Base-by-base conservation (phyloP, 2,329 filamentous ascomycete species). In the Juglanconis oblonga region DNA sequence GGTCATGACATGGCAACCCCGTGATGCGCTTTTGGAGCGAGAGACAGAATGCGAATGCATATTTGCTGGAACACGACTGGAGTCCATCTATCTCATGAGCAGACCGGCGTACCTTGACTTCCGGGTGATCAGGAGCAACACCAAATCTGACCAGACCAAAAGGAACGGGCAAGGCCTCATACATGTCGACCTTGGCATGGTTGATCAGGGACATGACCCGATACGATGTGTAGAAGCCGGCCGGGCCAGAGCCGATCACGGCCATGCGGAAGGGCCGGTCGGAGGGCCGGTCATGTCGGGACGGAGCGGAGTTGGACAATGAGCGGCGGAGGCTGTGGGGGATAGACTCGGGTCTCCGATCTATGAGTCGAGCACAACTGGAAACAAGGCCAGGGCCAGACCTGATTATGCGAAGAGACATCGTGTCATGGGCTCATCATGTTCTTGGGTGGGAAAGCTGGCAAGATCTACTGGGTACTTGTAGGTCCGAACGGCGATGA, bases 91-190 rank as follows among this genome's bases (percentile, higher is more conserved):
- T 31, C 9, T 24, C 6, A 14, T 5, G 11, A 3, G 38, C 3
- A 32, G 11, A 33, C 9, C 4, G 44, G 29, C 33, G 62, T 77
- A 95, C 92, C 86, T 99, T 99, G 66, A 99, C 95, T 77, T 99
- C 94, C 0, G 95, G 94, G 75, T 99, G 95, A 72, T 99, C 95
- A 5, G 95, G 95, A n/a, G 95, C 96, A 61, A 99, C 95, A 8
- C 95, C 95, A 70, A 95, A 97, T 58, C 95, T 84, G 53, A 96
- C 93, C 58, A 99, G 82, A 1, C 95, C 95, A 71, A 91, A 99
- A 0, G 95, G 95, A 4, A 96, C 92, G 0, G 95, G 95, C 44
- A 98, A 77, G 33, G 91, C 87, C 76, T 99, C 95, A 71, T 96
- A 99, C 94, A 99, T 98, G 74, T 98, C 94, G 29, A 99, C 83